Evolutionary conservation across 1,284 basidiomycete genomes (phyloP).

Genomic region (Kalmanozyma brasiliensis): DNA sequence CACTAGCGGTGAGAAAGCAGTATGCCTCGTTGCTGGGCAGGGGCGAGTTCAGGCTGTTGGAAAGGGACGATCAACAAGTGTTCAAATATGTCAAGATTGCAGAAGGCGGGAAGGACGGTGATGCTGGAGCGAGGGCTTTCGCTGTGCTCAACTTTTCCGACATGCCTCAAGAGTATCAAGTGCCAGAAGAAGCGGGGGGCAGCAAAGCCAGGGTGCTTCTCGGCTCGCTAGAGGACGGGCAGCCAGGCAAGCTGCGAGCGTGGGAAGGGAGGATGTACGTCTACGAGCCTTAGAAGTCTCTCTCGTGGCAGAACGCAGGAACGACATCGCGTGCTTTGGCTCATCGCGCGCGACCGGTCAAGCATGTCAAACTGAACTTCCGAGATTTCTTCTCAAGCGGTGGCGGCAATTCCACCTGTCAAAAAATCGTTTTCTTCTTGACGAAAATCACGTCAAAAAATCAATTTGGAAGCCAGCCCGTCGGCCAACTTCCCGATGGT

Average conservation of each 20-base stretch:
- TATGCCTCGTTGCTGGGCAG: slow-evolving; percentile 73
- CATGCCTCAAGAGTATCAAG: slow-evolving; percentile 10
- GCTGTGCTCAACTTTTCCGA: slow-evolving; percentile 45
- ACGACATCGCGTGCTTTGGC: too few species aligned
- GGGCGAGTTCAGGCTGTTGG: slow-evolving; percentile 73
- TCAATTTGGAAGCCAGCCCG: slow-evolving; percentile 6
- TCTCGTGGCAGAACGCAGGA: slow-evolving; percentile 6
- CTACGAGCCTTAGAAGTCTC: slow-evolving; percentile 12
- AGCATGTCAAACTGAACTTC: neutral
- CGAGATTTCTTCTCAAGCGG: too few species aligned
- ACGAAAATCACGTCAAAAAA: neutral
- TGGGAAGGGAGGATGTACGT: slow-evolving; percentile 40
- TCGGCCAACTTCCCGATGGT: slow-evolving; percentile 21
- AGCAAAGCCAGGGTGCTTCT: slow-evolving; percentile 15
- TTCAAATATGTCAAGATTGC: slow-evolving; percentile 72
- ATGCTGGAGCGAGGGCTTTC: slow-evolving; percentile 18
- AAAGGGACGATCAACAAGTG: slow-evolving; percentile 71
- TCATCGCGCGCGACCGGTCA: too few species aligned
- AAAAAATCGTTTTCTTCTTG: too few species aligned
- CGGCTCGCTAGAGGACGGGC: slow-evolving; percentile 6
- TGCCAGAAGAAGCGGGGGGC: slow-evolving; percentile 30
- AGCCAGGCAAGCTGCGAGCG: slow-evolving; percentile 16
- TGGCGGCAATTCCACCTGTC: too few species aligned
- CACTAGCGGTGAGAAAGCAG: slow-evolving; percentile 73
- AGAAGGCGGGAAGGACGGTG: slow-evolving; percentile 65